Conservation (phyloP, 345 rosid genomes). For the Euphorbia peplus region DNA sequence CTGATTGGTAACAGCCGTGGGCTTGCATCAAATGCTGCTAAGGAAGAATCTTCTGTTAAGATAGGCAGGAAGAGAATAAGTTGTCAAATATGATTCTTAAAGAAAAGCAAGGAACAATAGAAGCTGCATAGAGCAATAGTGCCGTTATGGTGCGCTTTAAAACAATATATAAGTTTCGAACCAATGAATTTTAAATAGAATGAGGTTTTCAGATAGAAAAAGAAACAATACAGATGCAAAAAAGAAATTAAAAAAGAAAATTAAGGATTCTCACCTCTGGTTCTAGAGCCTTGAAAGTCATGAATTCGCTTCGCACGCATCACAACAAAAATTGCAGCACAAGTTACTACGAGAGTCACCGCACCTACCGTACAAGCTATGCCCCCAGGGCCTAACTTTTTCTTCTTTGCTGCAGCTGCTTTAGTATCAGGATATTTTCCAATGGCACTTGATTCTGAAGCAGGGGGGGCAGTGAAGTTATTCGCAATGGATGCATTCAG, state of each 20-base stretch:
- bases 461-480: slow-evolving; percentile 58
- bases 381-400: slow-evolving; percentile 54
- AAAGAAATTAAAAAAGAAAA: neutral
- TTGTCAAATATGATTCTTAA: neutral
- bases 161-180: neutral
- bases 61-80: slow-evolving; percentile 8
- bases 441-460: slow-evolving; percentile 67
- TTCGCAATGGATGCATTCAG: slow-evolving; percentile 37
- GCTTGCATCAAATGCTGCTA: slow-evolving; percentile 43
- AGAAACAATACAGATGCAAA: neutral
- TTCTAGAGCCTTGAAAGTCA: slow-evolving; percentile 43
- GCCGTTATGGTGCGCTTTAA: neutral
- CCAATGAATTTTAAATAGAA: neutral
- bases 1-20: slow-evolving; percentile 39
- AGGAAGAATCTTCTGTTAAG: slow-evolving; percentile 30
- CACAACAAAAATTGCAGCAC: slow-evolving; percentile 49
- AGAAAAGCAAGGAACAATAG: neutral
- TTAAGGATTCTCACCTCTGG: slow-evolving; percentile 45
- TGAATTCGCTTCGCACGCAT: slow-evolving; percentile 37
- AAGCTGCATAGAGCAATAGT: neutral
- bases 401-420: slow-evolving; percentile 38
- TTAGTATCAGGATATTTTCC: slow-evolving; percentile 49
- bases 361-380: slow-evolving; percentile 59
- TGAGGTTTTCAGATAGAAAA: neutral
- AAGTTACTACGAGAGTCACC: slow-evolving; percentile 47